Conservation (phyloP, 192 early-diverging fungal genomes). For the Pecoramyces ruminantium region DNA sequence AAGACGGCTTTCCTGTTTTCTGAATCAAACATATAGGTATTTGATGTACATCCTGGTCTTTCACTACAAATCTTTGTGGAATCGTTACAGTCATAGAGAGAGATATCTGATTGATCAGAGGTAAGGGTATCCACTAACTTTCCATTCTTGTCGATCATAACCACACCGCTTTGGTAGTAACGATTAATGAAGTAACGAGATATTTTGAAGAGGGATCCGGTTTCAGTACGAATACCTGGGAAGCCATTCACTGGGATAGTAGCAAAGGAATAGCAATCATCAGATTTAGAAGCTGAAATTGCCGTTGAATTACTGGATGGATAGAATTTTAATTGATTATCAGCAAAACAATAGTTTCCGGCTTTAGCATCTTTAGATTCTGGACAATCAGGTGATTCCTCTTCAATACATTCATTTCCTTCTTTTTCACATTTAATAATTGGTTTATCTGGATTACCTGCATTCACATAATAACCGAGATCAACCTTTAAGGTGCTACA, state of each 20-base stretch:
- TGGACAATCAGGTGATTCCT: not conserved
- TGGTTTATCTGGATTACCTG: not conserved
- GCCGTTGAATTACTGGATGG: not conserved
- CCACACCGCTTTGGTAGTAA: not conserved
- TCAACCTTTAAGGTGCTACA: not conserved
- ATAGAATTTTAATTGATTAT: not conserved
- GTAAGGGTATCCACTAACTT: not conserved
- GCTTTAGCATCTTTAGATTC: not conserved
- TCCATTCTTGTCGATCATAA: not conserved
- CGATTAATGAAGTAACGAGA: not conserved
- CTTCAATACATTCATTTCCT: not conserved
- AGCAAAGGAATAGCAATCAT: not conserved
- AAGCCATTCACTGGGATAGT: not conserved
- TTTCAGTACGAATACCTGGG: not conserved
- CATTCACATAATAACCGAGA: not conserved
- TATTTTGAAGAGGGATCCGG: not conserved
- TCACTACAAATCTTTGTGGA: not conserved
- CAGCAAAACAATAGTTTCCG: not conserved
- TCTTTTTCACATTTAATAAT: not conserved
- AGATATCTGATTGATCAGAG: not conserved
- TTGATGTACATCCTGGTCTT: not conserved
- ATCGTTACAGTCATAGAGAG: not conserved
- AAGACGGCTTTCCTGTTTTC: not conserved
- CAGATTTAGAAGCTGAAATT: not conserved
- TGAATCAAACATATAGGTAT: not conserved